Evolutionary conservation across 1,284 basidiomycete genomes (phyloP).

Genomic region (Wallemia ichthyophaga): DNA sequence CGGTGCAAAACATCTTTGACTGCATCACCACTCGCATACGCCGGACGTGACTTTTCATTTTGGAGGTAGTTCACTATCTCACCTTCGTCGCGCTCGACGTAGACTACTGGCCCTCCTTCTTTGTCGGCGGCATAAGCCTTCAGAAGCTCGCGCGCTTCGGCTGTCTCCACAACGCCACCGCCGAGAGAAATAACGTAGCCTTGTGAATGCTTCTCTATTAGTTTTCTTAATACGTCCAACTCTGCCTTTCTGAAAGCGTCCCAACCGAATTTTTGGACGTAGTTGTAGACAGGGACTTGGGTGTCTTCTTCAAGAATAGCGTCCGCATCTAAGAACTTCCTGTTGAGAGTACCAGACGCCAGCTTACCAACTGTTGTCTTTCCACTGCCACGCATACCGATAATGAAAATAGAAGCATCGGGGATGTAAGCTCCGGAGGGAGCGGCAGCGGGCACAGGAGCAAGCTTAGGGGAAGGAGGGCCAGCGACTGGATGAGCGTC

Average conservation of each 20-base stretch:
- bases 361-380: slow-evolving; percentile 68
- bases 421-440: slow-evolving; percentile 15
- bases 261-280: slow-evolving; percentile 48
- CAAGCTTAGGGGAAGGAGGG: slow-evolving; percentile 11
- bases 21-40: slow-evolving; percentile 37
- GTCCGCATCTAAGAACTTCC: slow-evolving; percentile 70
- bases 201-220: slow-evolving; percentile 26
- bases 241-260: slow-evolving; percentile 38
- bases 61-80: slow-evolving; percentile 49
- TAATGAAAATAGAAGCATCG: slow-evolving; percentile 43
- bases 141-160: slow-evolving; percentile 37
- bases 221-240: slow-evolving; percentile 26
- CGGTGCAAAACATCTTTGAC: slow-evolving; percentile 53
- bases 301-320: slow-evolving; percentile 38
- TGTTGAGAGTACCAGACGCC: slow-evolving; percentile 39
- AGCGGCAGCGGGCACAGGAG: background rate
- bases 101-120: slow-evolving; percentile 32
- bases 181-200: slow-evolving; percentile 50
- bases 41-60: slow-evolving; percentile 43
- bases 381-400: slow-evolving; percentile 91
- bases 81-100: slow-evolving; percentile 36
- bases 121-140: slow-evolving; percentile 26
- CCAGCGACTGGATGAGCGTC: slow-evolving; percentile 24
- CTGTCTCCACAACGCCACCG: slow-evolving; percentile 75
- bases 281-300: slow-evolving; percentile 35